Percentiles rank a stretch among this genome's conserved stretches.
Conservation (phyloP, 495 filamentous ascomycete species). For the Polyplosphaeria fusca region DNA sequence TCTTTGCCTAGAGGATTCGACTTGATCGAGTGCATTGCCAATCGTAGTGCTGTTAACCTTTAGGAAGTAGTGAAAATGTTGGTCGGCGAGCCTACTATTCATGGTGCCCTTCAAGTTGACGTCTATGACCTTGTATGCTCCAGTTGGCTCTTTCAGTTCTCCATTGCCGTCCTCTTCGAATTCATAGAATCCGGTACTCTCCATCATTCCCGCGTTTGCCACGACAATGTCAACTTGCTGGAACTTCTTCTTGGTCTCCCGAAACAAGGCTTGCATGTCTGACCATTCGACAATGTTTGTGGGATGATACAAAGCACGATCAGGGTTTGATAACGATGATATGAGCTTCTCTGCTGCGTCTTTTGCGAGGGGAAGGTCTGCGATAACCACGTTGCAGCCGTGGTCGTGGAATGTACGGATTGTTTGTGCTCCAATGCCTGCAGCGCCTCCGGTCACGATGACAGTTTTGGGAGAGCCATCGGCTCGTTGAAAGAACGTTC, state of each 20-base stretch:
- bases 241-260: conserved; percentile 39
- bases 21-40: conserved; percentile 23
- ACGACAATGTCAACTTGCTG: conserved; percentile 52
- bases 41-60: conserved; percentile 11
- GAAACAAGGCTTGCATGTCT: conserved; percentile 45
- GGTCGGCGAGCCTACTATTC: conserved; percentile 33
- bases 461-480: conserved; percentile 22
- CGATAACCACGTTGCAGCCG: conserved; percentile 26
- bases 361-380: conserved; percentile 16
- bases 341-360: conserved; percentile 17
- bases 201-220: conserved; percentile 50
- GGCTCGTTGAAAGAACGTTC: neutral
- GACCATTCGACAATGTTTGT: conserved; percentile 47
- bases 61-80: neutral
- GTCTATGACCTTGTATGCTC: conserved; percentile 40
- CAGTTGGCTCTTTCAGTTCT: conserved; percentile 44
- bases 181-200: conserved; percentile 43
- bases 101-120: conserved; percentile 47
- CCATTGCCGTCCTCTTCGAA: conserved; percentile 44
- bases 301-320: conserved; percentile 35
- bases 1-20: conserved; percentile 9
- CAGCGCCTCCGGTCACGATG: conserved; percentile 27
- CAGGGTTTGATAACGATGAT: conserved; percentile 10
- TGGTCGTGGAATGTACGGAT: conserved; percentile 20
- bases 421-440: conserved; percentile 27